Percentiles rank a stretch among this genome's conserved stretches.
Evolutionary conservation across 2,329 filamentous ascomycete genomes (phyloP).

Genomic region (Mollisiaceae sp.): DNA sequence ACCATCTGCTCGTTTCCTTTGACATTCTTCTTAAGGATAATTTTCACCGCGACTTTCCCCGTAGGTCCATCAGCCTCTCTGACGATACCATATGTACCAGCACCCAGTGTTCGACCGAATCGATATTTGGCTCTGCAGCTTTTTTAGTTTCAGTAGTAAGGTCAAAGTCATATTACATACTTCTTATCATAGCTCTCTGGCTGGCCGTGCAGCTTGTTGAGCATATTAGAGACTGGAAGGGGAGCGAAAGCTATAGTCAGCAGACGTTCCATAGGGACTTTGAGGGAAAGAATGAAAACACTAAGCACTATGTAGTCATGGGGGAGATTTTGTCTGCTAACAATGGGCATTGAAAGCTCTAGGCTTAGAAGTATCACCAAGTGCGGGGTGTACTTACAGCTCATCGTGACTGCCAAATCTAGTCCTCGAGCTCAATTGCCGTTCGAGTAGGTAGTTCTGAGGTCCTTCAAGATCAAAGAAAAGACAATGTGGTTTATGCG

Average conservation of each 20-base stretch:
- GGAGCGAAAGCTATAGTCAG: slow-evolving; percentile 22
- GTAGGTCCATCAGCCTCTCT: slow-evolving; percentile 86
- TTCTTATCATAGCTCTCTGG: slow-evolving; percentile 99
- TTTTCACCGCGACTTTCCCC: slow-evolving; percentile 95
- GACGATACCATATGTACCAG: slow-evolving; percentile 97
- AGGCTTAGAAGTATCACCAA: slow-evolving; percentile 13
- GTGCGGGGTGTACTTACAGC: slow-evolving; percentile 39
- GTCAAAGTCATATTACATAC: slow-evolving; percentile 53
- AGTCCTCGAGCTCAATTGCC: slow-evolving; percentile 20
- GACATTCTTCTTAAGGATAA: slow-evolving; percentile 99
- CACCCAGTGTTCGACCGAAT: slow-evolving; percentile 92
- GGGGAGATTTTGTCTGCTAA: slow-evolving; percentile 17
- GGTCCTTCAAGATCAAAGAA: slow-evolving; percentile 5
- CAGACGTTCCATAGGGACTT: slow-evolving; percentile 14
- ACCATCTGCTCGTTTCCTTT: slow-evolving; percentile 99
- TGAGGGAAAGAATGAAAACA: slow-evolving; percentile 17
- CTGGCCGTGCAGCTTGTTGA: slow-evolving; percentile 95
- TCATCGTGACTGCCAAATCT: slow-evolving; percentile 40
- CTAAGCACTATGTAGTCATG: not conserved
- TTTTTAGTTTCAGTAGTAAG: slow-evolving; percentile 28
- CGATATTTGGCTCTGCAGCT: slow-evolving; percentile 76
- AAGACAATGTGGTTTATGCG: slow-evolving; percentile 4
- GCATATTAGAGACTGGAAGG: slow-evolving; percentile 77
- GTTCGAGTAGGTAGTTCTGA: slow-evolving; percentile 7
- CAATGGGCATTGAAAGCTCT: slow-evolving; percentile 6